These are phyloP conservation scores for Parathielavia appendiculata DNA, from an alignment of 495 filamentous ascomycete species.

Conservation along the genomic window DNA sequence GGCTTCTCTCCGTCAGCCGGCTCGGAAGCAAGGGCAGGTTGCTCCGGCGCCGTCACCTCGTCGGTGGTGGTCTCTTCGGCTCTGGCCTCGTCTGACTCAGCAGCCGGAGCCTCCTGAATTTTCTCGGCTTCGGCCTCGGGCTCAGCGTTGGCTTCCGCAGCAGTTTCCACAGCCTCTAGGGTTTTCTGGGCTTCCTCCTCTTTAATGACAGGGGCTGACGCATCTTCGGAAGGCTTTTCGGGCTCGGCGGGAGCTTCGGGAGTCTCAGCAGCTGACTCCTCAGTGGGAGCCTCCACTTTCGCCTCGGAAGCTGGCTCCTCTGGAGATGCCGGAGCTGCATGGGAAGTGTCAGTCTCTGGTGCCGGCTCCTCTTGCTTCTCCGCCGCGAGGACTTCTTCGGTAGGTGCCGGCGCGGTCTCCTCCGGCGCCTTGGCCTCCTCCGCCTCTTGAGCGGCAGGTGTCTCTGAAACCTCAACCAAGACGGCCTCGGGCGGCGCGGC, in stretches of 20 bases:
- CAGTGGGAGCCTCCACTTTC: background rate
- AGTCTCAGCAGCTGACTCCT: background rate
- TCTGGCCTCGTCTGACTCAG: background rate
- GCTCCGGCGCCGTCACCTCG: slow-evolving; percentile 3
- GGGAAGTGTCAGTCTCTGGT: slow-evolving; percentile 2
- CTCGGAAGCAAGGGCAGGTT: background rate
- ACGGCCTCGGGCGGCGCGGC: slow-evolving; percentile 7
- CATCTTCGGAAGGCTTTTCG: slow-evolving; percentile 9
- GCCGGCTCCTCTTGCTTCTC: slow-evolving; percentile 6
- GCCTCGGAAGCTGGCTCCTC: slow-evolving; percentile 1
- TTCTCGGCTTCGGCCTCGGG: background rate
- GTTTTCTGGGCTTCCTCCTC: slow-evolving; percentile 8
- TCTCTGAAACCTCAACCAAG: background rate
- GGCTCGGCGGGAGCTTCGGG: background rate
- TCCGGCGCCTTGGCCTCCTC: background rate
- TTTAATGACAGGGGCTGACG: slow-evolving; percentile 3
- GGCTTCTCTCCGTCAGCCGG: no score
- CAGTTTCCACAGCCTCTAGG: background rate
- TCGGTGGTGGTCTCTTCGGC: background rate
- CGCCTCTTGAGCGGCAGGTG: slow-evolving; percentile 5
- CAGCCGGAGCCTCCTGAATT: background rate
- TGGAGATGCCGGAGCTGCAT: background rate
- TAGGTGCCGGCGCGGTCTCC: slow-evolving; percentile 1
- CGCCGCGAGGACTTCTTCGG: slow-evolving; percentile 7
- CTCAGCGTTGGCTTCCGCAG: background rate